phyloP scores from a whole-genome alignment of 2,329 filamentous ascomycete genomes.

The Aureobasidium sp. region DNA sequence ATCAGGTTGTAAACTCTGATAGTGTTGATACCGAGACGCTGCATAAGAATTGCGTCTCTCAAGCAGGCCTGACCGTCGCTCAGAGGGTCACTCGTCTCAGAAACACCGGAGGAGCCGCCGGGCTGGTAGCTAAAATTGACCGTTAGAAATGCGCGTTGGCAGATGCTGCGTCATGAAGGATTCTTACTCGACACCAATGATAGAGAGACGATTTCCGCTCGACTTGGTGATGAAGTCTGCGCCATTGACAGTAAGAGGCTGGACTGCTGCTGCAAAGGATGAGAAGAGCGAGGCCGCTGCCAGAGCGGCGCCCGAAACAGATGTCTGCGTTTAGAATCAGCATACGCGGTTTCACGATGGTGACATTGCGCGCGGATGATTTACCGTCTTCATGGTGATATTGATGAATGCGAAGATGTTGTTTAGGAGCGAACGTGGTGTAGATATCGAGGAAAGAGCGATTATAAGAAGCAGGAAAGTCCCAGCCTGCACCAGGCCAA shows the following conservation, averaged over 20 bases:
- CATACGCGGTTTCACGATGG: neutral
- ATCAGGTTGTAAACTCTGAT: slow-evolving; percentile 55
- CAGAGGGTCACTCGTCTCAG: slow-evolving; percentile 39
- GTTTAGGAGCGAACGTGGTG: neutral
- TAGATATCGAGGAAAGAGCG: neutral
- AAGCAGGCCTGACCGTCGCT: slow-evolving; percentile 46
- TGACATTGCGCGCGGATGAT: neutral
- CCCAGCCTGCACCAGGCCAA: neutral
- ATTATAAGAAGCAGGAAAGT: neutral
- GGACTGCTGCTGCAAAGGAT: slow-evolving; percentile 36
- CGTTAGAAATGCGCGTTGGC: neutral
- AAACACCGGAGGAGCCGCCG: slow-evolving; percentile 48
- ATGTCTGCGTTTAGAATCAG: neutral
- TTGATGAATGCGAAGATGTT: neutral
- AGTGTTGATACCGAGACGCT: slow-evolving; percentile 51
- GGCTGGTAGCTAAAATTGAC: slow-evolving; percentile 41
- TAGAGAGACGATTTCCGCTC: slow-evolving; percentile 48
- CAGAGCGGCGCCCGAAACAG: slow-evolving; percentile 10
- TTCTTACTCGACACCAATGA: slow-evolving; percentile 45
- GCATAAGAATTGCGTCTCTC: slow-evolving; percentile 46
- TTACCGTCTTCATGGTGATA: slow-evolving; percentile 13
- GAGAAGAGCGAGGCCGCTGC: slow-evolving; percentile 11
- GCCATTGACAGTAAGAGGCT: slow-evolving; percentile 37
- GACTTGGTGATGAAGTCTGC: slow-evolving; percentile 50
- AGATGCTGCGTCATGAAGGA: neutral